Evolutionary conservation across 192 early-diverging fungal genomes (phyloP).

Genomic region (Rhizoclosmatium sp.): DNA sequence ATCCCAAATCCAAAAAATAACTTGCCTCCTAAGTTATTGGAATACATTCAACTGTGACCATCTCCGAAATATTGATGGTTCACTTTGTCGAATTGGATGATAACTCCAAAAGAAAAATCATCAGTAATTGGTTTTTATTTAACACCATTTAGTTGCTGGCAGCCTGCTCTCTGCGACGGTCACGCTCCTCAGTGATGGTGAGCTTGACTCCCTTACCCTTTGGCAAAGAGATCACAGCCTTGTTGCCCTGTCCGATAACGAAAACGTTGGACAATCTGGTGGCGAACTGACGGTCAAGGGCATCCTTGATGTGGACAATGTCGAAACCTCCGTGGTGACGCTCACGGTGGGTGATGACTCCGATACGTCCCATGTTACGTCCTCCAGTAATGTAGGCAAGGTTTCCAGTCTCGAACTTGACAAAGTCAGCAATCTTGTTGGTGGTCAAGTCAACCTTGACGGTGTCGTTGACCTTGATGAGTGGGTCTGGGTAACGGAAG

Average conservation of each 20-base stretch:
- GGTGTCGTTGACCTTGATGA: conserved; percentile 99
- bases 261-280: conserved; percentile 98
- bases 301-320: conserved; percentile 99
- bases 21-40: too few species aligned
- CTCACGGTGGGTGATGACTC: conserved; percentile 95
- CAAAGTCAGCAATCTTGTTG: conserved; percentile 89
- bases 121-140: conserved; percentile 51
- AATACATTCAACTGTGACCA: too few species aligned
- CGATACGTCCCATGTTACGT: conserved; percentile 98
- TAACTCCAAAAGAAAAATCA: background rate
- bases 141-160: conserved; percentile 67
- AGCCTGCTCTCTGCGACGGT: conserved; percentile 77
- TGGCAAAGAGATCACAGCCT: conserved; percentile 96
- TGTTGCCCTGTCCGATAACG: conserved; percentile 80
- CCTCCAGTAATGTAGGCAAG: conserved; percentile 97
- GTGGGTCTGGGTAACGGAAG: conserved; percentile 98
- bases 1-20: too few species aligned
- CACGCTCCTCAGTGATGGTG: conserved; percentile 99
- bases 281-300: conserved; percentile 93
- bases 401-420: conserved; percentile 99
- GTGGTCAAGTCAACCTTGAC: conserved; percentile 95
- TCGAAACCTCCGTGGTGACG: conserved; percentile 98
- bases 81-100: background rate
- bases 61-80: too few species aligned
- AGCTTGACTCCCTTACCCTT: conserved; percentile 99